Conservation (phyloP, 305 asterid species). For the Salvia sclarea region DNA sequence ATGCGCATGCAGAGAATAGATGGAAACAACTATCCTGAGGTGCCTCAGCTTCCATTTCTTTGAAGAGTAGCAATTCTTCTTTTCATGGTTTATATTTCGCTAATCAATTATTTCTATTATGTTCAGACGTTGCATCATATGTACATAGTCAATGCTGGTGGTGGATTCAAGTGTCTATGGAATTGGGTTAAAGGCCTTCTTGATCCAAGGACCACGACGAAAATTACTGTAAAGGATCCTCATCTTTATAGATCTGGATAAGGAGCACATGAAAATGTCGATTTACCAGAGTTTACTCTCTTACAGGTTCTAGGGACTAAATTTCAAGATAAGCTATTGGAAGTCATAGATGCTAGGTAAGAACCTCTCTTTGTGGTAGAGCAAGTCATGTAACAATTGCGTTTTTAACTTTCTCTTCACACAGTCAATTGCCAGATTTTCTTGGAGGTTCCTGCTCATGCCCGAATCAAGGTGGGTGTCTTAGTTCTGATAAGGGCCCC, state of each 20-base stretch:
- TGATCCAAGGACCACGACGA: constrained; percentile 85
- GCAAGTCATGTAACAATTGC: constrained; percentile 11
- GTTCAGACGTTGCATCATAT: constrained; percentile 86
- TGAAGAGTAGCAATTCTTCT: constrained; percentile 14
- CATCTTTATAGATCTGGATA: constrained; percentile 15
- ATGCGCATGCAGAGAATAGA: constrained; percentile 95
- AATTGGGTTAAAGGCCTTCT: constrained; percentile 81
- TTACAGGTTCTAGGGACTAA: constrained; percentile 82
- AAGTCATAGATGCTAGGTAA: constrained; percentile 76
- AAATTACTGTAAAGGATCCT: constrained; percentile 69
- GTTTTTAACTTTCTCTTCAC: constrained; percentile 29
- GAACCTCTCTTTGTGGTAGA: constrained; percentile 36
- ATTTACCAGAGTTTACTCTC: constrained; percentile 32
- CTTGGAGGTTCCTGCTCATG: constrained; percentile 92
- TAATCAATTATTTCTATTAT: constrained; percentile 36
- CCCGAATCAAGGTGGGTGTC: constrained; percentile 83
- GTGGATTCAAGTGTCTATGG: constrained; percentile 87
- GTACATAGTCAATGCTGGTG: constrained; percentile 95
- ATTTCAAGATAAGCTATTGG: constrained; percentile 76
- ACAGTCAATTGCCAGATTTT: constrained; percentile 97
- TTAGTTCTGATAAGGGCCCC: constrained; percentile 86
- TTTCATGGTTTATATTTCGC: constrained; percentile 18
- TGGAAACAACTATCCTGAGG: constrained; percentile 98
- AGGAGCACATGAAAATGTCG: constrained; percentile 17
- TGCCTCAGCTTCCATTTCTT: constrained; percentile 40